A percentile compares a stretch with the other conserved stretches of the same genome.
phyloP scores from a whole-genome alignment of 2,329 filamentous ascomycete genomes.

The Diplodia scrobiculata region DNA sequence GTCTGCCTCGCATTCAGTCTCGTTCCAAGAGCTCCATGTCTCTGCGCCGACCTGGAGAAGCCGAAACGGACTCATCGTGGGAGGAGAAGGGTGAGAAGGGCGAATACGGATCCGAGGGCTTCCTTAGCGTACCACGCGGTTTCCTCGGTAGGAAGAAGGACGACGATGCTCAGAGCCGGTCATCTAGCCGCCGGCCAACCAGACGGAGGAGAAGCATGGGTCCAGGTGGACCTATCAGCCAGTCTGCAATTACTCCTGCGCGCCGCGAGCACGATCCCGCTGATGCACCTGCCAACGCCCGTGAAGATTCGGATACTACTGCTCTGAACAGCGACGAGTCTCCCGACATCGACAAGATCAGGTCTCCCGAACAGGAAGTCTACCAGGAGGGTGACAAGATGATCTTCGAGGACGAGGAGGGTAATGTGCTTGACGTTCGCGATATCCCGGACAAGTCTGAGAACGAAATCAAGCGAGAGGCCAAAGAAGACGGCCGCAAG shows the following conservation, averaged over 20 bases:
- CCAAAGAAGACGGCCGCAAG: slow-evolving; percentile 54
- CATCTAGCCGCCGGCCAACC: slow-evolving; percentile 53
- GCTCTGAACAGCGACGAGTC: slow-evolving; percentile 49
- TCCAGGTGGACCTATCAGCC: slow-evolving; percentile 80
- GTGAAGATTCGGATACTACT: slow-evolving; percentile 51
- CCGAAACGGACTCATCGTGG: slow-evolving; percentile 56
- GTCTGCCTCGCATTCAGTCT: slow-evolving; percentile 79
- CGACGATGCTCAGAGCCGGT: slow-evolving; percentile 68
- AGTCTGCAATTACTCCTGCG: slow-evolving; percentile 81
- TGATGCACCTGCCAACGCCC: slow-evolving; percentile 41
- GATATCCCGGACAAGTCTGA: slow-evolving; percentile 43
- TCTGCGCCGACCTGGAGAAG: slow-evolving; percentile 63
- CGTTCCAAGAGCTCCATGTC: slow-evolving; percentile 81
- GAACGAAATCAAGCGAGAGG: slow-evolving; percentile 64
- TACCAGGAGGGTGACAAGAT: slow-evolving; percentile 80
- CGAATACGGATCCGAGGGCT: slow-evolving; percentile 69
- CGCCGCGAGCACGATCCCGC: slow-evolving; percentile 31
- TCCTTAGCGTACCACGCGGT: slow-evolving; percentile 69
- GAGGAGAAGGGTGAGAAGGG: slow-evolving; percentile 59
- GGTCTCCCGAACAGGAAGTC: slow-evolving; percentile 60
- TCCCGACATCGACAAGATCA: slow-evolving; percentile 41
- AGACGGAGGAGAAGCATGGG: slow-evolving; percentile 69
- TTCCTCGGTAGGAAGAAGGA: slow-evolving; percentile 78
- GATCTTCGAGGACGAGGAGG: slow-evolving; percentile 81
- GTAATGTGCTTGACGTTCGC: slow-evolving; percentile 73